A percentile compares a stretch with the other conserved stretches of the same genome.
Conservation (phyloP, 805 yeast species). For the Priceomyces haplophilus region DNA sequence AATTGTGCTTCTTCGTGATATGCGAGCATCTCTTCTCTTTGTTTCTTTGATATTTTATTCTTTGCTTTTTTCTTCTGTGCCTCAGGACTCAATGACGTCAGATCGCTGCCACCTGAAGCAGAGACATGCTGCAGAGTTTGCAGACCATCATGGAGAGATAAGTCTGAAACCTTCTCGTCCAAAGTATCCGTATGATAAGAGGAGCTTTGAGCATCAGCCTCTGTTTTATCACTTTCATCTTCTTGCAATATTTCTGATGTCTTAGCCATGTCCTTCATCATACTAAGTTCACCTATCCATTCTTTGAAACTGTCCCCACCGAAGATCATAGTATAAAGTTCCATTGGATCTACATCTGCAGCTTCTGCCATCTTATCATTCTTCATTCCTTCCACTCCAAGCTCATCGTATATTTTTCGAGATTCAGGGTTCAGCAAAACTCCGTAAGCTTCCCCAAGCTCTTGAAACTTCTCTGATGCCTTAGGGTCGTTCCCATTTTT, state of each 20-base stretch:
- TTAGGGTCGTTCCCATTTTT: slow-evolving; percentile 92
- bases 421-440: slow-evolving; percentile 71
- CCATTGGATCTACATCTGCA: slow-evolving; percentile 71
- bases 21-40: slow-evolving; percentile 49
- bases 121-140: slow-evolving; percentile 5
- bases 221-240: slow-evolving; percentile 30
- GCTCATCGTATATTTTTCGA: slow-evolving; percentile 74
- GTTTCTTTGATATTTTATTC: slow-evolving; percentile 28
- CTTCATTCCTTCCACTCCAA: slow-evolving; percentile 61
- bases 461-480: slow-evolving; percentile 86
- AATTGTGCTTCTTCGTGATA: slow-evolving; percentile 54
- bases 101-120: neutral
- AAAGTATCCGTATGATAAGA: neutral
- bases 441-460: slow-evolving; percentile 62
- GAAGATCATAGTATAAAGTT: slow-evolving; percentile 77
- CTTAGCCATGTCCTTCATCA: slow-evolving; percentile 70
- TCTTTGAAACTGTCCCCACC: slow-evolving; percentile 78
- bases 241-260: slow-evolving; percentile 50
- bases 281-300: slow-evolving; percentile 80
- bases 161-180: slow-evolving; percentile 10
- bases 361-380: slow-evolving; percentile 65
- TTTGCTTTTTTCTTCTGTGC: slow-evolving; percentile 27
- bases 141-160: slow-evolving; percentile 10
- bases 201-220: slow-evolving; percentile 4
- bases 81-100: slow-evolving; percentile 15